Base-by-base conservation (phyloP, 2,329 filamentous ascomycete genomes). In the Fusarium goolgardi region DNA sequence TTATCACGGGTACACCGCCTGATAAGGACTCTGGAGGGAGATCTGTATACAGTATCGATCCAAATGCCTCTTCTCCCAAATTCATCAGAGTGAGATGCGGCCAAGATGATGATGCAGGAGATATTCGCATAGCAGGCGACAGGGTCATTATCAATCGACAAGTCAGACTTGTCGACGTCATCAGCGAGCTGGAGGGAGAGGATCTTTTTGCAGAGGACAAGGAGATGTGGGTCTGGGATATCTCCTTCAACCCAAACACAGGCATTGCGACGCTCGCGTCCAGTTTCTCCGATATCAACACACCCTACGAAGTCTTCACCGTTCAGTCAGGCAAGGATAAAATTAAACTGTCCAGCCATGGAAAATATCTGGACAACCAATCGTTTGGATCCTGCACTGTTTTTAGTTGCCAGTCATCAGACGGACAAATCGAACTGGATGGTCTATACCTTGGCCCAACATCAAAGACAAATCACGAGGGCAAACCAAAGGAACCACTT, bases 251-350 rank as follows among this genome's bases (percentile, higher is more conserved):
- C 6, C 12, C 10, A 7, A 21, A 60, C 11, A 59, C 58, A 2
- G 55, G 32, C 7, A 16, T 9, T 6, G 9, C 62, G 0, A 40
- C 21, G 16, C 50, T 73, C 3, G 71, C 64, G 10, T 44, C 59
- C 0, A 35, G 54, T 3, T n/a, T 79, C 9, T 75, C 73, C 37
- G 47, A 67, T 16, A 21, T 41, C n/a, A 47, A 65, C 1, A 70
- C 63, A 0, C 66, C 66, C 2, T 70, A 67, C 3, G 63, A 70
- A 5, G 34, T 70, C 0, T 70, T 64, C 18, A 3, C 63, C 2
- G 13, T 67, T n/a, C 34, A 59, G 1, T 16, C 18, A 2, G 50
- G 39, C 0, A 34, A 63, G 12, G 47, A 53, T 1, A 21, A 41
- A 11, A 21, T 64, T 29, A 64, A 64, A 25, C 39, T 70, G 5